Conservation (phyloP, 371 early-diverging fungal genomes). For the Chytridium lagenaria region DNA sequence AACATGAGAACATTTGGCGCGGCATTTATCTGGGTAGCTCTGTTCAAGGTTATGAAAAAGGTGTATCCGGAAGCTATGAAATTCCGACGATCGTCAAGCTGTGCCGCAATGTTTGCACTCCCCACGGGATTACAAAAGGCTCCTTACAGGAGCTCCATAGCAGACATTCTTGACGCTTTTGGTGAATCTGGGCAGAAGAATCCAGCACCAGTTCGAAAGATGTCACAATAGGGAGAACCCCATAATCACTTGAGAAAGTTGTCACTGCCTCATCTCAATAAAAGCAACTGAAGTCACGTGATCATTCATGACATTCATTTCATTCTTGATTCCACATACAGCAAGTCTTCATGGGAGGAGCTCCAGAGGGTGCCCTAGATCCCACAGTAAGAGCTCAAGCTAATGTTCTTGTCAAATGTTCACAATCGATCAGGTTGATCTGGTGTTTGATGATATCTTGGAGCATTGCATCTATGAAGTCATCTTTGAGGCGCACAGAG, state of each 20-base stretch:
- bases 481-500: conserved; percentile 68
- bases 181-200: neutral
- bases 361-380: too few species aligned
- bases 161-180: neutral
- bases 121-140: neutral
- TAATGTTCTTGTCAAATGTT: too few species aligned
- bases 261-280: too few species aligned
- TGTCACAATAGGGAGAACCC: neutral
- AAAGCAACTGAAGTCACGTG: too few species aligned
- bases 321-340: too few species aligned
- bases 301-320: too few species aligned
- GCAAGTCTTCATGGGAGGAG: too few species aligned
- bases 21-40: conserved; percentile 16
- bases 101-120: neutral
- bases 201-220: neutral
- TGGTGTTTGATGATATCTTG: conserved; percentile 46
- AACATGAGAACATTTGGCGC: conserved; percentile 1
- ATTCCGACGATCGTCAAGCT: neutral
- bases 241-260: neutral
- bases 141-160: neutral
- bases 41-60: conserved; percentile 10
- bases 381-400: too few species aligned
- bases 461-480: conserved; percentile 74
- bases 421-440: conserved; percentile 28
- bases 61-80: neutral